Evolutionary conservation across 345 rosid genomes (phyloP).

Genomic region (Eucalyptus regnans): DNA sequence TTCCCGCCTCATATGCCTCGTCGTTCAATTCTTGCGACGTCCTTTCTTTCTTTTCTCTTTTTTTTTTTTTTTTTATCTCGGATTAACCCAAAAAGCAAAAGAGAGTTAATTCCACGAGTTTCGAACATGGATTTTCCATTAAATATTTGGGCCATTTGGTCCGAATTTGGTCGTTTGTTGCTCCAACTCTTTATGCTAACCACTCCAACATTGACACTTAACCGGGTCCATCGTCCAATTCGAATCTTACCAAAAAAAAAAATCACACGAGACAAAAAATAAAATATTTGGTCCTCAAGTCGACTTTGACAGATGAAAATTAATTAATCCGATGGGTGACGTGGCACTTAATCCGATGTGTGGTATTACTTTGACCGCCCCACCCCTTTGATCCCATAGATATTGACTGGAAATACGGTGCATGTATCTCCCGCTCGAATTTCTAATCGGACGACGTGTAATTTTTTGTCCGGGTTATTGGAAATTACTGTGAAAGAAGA

Average conservation of each 20-base stretch:
- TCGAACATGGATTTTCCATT: not conserved
- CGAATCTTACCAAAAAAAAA: not conserved
- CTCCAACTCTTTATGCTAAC: not conserved
- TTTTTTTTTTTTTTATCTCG: not conserved
- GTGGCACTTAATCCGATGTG: not conserved
- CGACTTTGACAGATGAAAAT: not conserved
- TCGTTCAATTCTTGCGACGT: not conserved
- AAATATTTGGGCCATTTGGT: not conserved
- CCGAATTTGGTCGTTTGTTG: not conserved
- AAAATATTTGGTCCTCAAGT: not conserved
- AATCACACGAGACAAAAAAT: too few relatives aligned
- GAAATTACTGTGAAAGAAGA: not conserved
- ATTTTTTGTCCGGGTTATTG: not conserved
- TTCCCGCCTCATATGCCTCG: not conserved
- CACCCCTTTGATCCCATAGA: not conserved
- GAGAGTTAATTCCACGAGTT: not conserved
- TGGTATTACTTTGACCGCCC: not conserved
- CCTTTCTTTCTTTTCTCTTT: not conserved
- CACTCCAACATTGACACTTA: not conserved
- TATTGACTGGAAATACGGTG: not conserved
- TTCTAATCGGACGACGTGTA: not conserved
- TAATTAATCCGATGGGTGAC: not conserved
- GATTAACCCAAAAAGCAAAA: not conserved
- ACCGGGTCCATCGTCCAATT: not conserved
- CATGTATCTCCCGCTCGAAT: not conserved